Percentiles rank a stretch among this genome's conserved stretches.
phyloP scores from a whole-genome alignment of 2,329 filamentous ascomycete species.

The Lecanicillium sp. region DNA sequence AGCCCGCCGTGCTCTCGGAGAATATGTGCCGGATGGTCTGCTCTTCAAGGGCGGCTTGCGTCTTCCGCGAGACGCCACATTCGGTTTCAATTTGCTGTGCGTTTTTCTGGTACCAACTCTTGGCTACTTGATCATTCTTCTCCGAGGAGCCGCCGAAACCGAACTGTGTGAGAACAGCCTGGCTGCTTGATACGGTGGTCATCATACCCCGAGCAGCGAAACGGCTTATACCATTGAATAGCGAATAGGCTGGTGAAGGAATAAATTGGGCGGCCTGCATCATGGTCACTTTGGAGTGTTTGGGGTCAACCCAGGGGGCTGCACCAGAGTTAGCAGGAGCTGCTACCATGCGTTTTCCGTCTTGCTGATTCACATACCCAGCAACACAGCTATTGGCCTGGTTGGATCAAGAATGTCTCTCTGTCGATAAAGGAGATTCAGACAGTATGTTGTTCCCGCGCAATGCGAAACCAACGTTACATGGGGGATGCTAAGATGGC shows the following conservation, averaged over 20 bases:
- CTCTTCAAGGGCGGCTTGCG: constrained; percentile 2
- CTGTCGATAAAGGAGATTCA: constrained; percentile 24
- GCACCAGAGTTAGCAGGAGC: neutral
- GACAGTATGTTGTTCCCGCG: constrained; percentile 26
- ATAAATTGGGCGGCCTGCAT: constrained; percentile 12
- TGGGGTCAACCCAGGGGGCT: constrained; percentile 17
- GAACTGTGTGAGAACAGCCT: constrained; percentile 5
- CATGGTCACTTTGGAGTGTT: constrained; percentile 12
- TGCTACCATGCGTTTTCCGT: neutral
- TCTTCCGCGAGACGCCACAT: constrained; percentile 1
- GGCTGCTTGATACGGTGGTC: constrained; percentile 10
- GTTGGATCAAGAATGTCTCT: constrained; percentile 22
- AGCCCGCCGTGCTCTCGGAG: constrained; percentile 6
- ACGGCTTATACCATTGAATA: constrained; percentile 9
- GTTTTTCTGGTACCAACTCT: constrained; percentile 1
- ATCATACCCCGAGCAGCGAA: constrained; percentile 9
- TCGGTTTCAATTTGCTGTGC: neutral
- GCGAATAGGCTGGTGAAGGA: constrained; percentile 1
- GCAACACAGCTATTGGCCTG: constrained; percentile 18
- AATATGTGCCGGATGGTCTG: constrained; percentile 12
- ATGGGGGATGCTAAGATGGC: constrained; percentile 27
- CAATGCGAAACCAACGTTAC: constrained; percentile 27
- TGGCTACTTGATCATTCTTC: constrained; percentile 1
- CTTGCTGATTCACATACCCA: constrained; percentile 13
- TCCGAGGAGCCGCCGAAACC: neutral